Evolutionary conservation across 2,329 filamentous ascomycete genomes (phyloP).

Genomic region (Ascochyta rabiei): DNA sequence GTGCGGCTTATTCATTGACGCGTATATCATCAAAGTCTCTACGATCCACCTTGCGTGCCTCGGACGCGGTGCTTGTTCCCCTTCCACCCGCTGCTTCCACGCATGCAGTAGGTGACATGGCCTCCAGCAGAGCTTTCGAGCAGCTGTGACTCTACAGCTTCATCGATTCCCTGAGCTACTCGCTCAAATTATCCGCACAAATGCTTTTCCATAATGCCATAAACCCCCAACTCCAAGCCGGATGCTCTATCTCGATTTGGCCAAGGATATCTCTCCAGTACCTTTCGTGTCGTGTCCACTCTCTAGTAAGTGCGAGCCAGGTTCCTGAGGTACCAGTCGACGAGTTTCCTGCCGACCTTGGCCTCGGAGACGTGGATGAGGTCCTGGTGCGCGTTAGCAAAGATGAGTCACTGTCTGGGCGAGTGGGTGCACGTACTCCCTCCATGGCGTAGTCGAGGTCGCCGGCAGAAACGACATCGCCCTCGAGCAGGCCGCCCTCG

Average conservation of each 20-base stretch:
- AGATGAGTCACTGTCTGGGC: background rate
- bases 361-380: constrained; percentile 98
- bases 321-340: constrained; percentile 99
- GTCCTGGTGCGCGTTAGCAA: constrained; percentile 63
- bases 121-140: constrained; percentile 12
- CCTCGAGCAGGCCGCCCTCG: constrained; percentile 87
- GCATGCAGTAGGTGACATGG: constrained; percentile 17
- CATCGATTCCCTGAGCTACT: constrained; percentile 16
- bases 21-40: constrained; percentile 24
- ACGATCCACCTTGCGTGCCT: constrained; percentile 15
- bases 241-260: constrained; percentile 39
- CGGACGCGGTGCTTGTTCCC: constrained; percentile 19
- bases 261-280: constrained; percentile 14
- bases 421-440: constrained; percentile 68
- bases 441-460: constrained; percentile 98
- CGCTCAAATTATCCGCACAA: constrained; percentile 23
- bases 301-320: constrained; percentile 87
- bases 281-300: constrained; percentile 7
- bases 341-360: constrained; percentile 94
- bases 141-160: constrained; percentile 20
- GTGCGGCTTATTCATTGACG: constrained; percentile 16
- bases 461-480: constrained; percentile 89
- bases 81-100: constrained; percentile 20
- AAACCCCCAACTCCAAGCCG: constrained; percentile 44
- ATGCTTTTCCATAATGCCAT: constrained; percentile 42